phyloP scores from a whole-genome alignment of 2,329 filamentous ascomycete species.

The Zopfia rhizophila region DNA sequence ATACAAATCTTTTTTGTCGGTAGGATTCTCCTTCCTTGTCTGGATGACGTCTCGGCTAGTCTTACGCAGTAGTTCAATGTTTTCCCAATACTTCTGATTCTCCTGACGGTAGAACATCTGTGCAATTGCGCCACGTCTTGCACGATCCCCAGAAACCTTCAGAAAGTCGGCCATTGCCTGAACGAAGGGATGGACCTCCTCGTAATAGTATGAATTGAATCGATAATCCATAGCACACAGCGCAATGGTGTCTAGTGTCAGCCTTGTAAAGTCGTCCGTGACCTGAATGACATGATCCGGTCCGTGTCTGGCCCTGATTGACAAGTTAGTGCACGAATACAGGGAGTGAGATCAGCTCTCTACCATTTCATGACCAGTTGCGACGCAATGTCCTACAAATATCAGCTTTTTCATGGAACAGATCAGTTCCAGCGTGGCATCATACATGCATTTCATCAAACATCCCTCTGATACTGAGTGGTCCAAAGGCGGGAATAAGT shows the following conservation, averaged over 20 bases:
- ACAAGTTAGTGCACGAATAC: conserved; percentile 1
- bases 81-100: conserved; percentile 61
- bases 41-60: conserved; percentile 68
- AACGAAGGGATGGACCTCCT: conserved; percentile 50
- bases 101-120: conserved; percentile 49
- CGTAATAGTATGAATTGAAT: conserved; percentile 54
- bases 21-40: conserved; percentile 64
- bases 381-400: conserved; percentile 72
- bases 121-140: conserved; percentile 40
- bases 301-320: conserved; percentile 62
- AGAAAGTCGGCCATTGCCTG: conserved; percentile 52
- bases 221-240: conserved; percentile 54
- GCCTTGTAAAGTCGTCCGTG: conserved; percentile 51
- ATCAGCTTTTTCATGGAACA: conserved; percentile 50
- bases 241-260: conserved; percentile 52
- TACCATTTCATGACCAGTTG: conserved; percentile 73
- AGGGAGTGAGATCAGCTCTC: not conserved
- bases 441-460: conserved; percentile 61
- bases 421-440: too few relatives aligned
- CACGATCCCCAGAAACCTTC: conserved; percentile 46
- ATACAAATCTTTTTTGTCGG: conserved; percentile 66
- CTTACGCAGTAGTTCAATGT: conserved; percentile 65
- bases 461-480: conserved; percentile 74
- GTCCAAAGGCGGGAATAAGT: conserved; percentile 76
- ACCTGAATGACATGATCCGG: conserved; percentile 44